phyloP scores from a whole-genome alignment of 495 filamentous ascomycete species.

The Chlorociboria aeruginascens region DNA sequence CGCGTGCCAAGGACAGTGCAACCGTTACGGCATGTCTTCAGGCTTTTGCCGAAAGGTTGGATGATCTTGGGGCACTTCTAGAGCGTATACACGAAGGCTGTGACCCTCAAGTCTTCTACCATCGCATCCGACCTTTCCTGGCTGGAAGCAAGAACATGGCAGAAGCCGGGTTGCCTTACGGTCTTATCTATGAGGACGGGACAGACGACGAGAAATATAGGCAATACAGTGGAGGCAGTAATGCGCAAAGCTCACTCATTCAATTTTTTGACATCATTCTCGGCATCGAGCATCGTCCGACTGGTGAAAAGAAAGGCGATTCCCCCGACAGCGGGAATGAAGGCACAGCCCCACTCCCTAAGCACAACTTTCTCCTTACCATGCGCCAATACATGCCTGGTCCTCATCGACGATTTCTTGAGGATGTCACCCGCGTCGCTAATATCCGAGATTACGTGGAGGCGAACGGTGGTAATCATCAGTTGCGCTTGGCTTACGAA shows the following conservation, averaged over 20 bases:
- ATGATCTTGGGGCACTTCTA: conserved; percentile 65
- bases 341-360: conserved; percentile 41
- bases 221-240: conserved; percentile 82
- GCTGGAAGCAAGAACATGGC: conserved; percentile 96
- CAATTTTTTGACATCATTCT: conserved; percentile 93
- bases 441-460: conserved; percentile 87
- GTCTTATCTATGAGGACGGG: conserved; percentile 78
- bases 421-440: conserved; percentile 64
- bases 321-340: conserved; percentile 35
- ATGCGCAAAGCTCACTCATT: conserved; percentile 88
- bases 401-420: conserved; percentile 76
- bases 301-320: conserved; percentile 52
- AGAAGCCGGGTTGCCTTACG: conserved; percentile 77
- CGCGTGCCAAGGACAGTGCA: conserved; percentile 51
- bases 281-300: conserved; percentile 83
- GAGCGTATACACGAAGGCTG: conserved; percentile 86
- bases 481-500: conserved; percentile 73
- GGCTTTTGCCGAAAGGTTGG: conserved; percentile 72
- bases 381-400: conserved; percentile 98
- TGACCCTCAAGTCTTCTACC: conserved; percentile 87
- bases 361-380: conserved; percentile 86
- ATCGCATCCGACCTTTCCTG: conserved; percentile 85
- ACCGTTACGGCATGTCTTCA: conserved; percentile 66
- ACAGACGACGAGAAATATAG: conserved; percentile 51
- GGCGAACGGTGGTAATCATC: conserved; percentile 41